Evolutionary conservation across 257 asterid genomes (phyloP), one percentile per base, ranked within the genome.

Genomic region (Primulina huaijiensis): DNA sequence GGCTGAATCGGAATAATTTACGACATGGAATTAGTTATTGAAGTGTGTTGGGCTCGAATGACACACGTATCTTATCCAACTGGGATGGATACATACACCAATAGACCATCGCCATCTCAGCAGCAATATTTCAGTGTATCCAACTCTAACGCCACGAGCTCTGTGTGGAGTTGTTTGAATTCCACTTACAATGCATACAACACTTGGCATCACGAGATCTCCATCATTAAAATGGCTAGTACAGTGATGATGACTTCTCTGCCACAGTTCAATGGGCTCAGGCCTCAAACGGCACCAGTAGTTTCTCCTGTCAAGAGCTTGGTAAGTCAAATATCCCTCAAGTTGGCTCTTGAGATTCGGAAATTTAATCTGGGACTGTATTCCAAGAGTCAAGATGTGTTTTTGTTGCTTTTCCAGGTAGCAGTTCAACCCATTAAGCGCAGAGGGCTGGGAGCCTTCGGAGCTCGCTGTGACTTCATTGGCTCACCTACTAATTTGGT

Each of bases 401-500:
- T 1, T 2, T 17, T 1, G 10, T 23, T 60, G 6, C 40, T 11
- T 2, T 34, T 56, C 5, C 77, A 92, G 98, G 88, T 73, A 6
- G 77, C 77, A 7, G 74, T 68, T 46, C 84, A 57, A 30, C 86
- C 93, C 74, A 65, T 80, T 83, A 86, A 81, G 73, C 77, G 87
- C 16, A 82, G 74, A 64, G 92, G 93, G 16, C 83, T 74, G 37
- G 92, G 97, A 40, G 93, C 87, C 17, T 43, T 86, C 74, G 95
- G 95, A 2, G 95, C 90, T 31, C 97, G 97, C 17, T 93, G 97
- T 46, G 97, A 80, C 74, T 93, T 85, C 94, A 90, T 93, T 69
- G 97, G 98, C 78, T 93, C 98, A 17, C 70, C 96, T 14, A 93
- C 98, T 0, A 93, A 93, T 68, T 70, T 93, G 95, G 97, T 92